phyloP scores from a whole-genome alignment of 2,329 filamentous ascomycete genomes.

The Penicillium sp. region DNA sequence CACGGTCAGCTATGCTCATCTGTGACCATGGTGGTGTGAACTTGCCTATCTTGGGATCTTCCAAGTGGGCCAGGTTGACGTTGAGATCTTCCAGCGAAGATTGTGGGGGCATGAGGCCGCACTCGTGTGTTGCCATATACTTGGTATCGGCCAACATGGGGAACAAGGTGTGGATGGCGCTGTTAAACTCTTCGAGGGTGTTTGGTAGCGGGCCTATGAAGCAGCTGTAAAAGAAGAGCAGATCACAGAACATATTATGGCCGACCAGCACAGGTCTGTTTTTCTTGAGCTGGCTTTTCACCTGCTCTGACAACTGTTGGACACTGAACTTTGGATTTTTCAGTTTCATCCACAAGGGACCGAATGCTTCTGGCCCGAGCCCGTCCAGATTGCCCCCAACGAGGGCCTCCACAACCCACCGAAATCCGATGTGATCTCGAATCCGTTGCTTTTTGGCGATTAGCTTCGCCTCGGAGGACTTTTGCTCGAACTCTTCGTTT shows the following conservation, averaged over 20 bases:
- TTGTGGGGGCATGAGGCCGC: slow-evolving; percentile 51
- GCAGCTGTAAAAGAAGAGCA: slow-evolving; percentile 62
- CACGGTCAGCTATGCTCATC: slow-evolving; percentile 18
- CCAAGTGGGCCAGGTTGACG: slow-evolving; percentile 24
- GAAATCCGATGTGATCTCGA: slow-evolving; percentile 42
- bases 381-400: slow-evolving; percentile 43
- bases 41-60: slow-evolving; percentile 34
- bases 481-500: slow-evolving; percentile 38
- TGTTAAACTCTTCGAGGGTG: slow-evolving; percentile 56
- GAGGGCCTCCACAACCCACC: slow-evolving; percentile 51
- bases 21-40: neutral
- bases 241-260: slow-evolving; percentile 64
- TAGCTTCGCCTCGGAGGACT: slow-evolving; percentile 29
- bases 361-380: slow-evolving; percentile 37
- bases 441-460: slow-evolving; percentile 31
- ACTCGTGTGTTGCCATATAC: slow-evolving; percentile 61
- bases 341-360: slow-evolving; percentile 20
- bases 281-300: slow-evolving; percentile 45
- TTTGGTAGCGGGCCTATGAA: slow-evolving; percentile 62
- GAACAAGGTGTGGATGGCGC: slow-evolving; percentile 54
- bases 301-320: slow-evolving; percentile 28
- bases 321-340: slow-evolving; percentile 22
- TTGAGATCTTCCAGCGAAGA: slow-evolving; percentile 36
- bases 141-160: slow-evolving; percentile 64
- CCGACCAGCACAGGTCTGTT: slow-evolving; percentile 58